Conservation (phyloP, 2,329 filamentous ascomycete species). For the Westerdykella sp. region DNA sequence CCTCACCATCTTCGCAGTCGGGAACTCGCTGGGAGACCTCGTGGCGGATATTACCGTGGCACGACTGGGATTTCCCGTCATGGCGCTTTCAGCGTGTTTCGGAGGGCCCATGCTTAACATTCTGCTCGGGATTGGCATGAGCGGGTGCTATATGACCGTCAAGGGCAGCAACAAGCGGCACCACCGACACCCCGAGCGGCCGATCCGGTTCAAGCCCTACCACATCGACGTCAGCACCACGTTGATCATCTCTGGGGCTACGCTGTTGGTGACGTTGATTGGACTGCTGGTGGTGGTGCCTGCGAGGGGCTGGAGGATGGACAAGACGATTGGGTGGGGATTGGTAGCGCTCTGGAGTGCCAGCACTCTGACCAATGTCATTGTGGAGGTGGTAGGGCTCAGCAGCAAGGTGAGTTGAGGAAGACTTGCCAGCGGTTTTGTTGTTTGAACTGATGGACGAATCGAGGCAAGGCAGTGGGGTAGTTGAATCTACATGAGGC, state of each 20-base stretch:
- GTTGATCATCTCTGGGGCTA: conserved; percentile 77
- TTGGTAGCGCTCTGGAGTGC: conserved; percentile 74
- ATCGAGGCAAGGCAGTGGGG: no score
- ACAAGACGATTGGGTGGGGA: conserved; percentile 59
- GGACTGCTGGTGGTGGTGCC: conserved; percentile 76
- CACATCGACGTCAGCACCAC: conserved; percentile 78
- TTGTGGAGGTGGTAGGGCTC: conserved; percentile 59
- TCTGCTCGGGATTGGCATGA: conserved; percentile 85
- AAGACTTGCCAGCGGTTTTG: no score
- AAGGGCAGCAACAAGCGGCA: conserved; percentile 60
- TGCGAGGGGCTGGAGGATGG: conserved; percentile 33
- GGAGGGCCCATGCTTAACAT: conserved; percentile 99
- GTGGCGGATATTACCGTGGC: conserved; percentile 94
- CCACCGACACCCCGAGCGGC: conserved; percentile 58
- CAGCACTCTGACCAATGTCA: conserved; percentile 74
- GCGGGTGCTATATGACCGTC: conserved; percentile 81
- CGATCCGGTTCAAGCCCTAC: conserved; percentile 67
- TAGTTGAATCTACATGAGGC: no score
- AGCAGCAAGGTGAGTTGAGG: conserved; percentile 24
- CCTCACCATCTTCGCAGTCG: conserved; percentile 91
- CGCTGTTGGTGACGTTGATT: conserved; percentile 71
- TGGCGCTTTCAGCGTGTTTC: conserved; percentile 92
- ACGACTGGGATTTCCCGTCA: conserved; percentile 87
- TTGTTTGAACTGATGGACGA: no score
- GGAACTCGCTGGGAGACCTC: conserved; percentile 89